Conservation (phyloP, 257 asterid genomes). For the Oldenlandia corymbosa region DNA sequence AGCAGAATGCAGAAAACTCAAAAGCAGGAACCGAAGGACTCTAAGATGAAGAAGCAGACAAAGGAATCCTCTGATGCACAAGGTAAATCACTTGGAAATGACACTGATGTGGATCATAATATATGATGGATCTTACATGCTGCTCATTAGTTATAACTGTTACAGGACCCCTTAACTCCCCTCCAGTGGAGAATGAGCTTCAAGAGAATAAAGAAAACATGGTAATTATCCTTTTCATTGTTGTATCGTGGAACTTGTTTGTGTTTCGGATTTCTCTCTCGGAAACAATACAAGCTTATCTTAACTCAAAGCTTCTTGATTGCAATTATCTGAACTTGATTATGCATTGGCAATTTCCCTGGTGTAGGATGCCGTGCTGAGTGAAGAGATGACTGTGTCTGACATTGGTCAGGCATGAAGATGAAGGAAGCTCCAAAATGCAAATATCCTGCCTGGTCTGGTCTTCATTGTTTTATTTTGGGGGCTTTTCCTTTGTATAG, state of each 20-base stretch:
- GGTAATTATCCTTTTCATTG: conserved; percentile 29
- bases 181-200: conserved; percentile 34
- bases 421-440: conserved; percentile 1
- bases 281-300: not conserved
- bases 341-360: not conserved
- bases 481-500: conserved; percentile 26
- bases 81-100: conserved; percentile 30
- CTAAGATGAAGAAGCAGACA: conserved; percentile 46
- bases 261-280: not conserved
- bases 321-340: not conserved
- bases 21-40: conserved; percentile 43
- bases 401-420: conserved; percentile 30
- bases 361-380: conserved; percentile 38
- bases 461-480: conserved; percentile 28
- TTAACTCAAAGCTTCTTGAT: not conserved
- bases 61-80: conserved; percentile 44
- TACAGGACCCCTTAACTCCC: conserved; percentile 39
- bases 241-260: not conserved
- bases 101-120: not conserved
- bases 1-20: conserved; percentile 45
- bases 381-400: conserved; percentile 28
- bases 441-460: conserved; percentile 16
- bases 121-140: not conserved
- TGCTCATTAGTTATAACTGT: conserved; percentile 9
- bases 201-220: conserved; percentile 79